Evolutionary conservation across 208 protist species (phyloP), one percentile per base, ranked within the genome.

Genomic region (Leishmania martiniquensis): DNA sequence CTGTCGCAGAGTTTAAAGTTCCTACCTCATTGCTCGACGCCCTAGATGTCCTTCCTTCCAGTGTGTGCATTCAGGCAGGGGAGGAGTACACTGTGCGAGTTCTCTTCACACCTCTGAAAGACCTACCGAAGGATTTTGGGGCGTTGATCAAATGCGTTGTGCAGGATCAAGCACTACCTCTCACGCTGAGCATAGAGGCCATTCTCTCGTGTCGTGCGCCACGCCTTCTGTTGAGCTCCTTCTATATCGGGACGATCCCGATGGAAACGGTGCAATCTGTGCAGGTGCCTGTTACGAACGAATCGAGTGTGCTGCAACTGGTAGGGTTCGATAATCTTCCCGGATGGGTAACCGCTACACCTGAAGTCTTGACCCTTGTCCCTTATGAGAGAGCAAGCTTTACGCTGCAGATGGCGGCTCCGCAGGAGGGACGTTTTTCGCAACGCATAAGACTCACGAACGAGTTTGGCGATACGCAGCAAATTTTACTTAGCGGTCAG

Each of bases 21-120:
- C 63, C 77, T 10, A 17, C 63, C 1, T 29, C 51, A 0, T 74
- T 82, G 22, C 54, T 59, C 10, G 81, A 44, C 9, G 65, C 78
- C 44, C 60, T 85, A 66, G 76, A 17, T 22, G 72, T 91, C 59
- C 79, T 74, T 13, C 89, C 89, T 1, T 67, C 80, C 20, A 82
- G 77, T 1, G 82, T 84, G 42, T 85, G 79, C 71, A 80, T 93
- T 70, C 87, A 93, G 80, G 83, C 85, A 42, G 87, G 87, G 32
- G 76, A 77, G 29, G 81, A 84, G n/a, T 89, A 86, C 74, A 81
- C 77, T 15, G 70, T 89, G 29, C 78, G 77, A 52, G 60, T 89
- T 25, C 67, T 63, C 54, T 89, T 91, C 68, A 78, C 76, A 10
- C 84, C 88, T 15, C 60, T 32, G 20, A 77, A 77, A 57, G 69